Percentiles rank a stretch among this genome's conserved stretches.
phyloP scores from a whole-genome alignment of 768 basidiomycete genomes.

The Filobasidium wieringae region DNA sequence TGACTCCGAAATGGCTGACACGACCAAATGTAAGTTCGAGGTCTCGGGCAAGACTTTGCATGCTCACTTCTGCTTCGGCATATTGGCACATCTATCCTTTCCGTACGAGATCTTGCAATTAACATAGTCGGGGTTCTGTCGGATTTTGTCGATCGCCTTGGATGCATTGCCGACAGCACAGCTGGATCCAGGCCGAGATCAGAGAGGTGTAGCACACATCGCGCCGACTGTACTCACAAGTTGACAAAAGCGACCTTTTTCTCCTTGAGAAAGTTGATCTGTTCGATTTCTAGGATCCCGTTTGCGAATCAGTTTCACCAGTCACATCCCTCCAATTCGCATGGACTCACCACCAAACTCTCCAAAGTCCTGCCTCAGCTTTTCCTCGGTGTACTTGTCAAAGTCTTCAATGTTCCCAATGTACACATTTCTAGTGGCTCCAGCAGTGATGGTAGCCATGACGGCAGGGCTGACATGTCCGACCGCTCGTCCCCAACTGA shows the following conservation, averaged over 20 bases:
- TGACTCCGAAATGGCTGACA: slow-evolving; percentile 2
- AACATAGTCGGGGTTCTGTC: slow-evolving; percentile 73
- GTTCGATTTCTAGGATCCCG: slow-evolving; percentile 61
- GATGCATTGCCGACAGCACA: slow-evolving; percentile 90
- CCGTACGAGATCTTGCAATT: slow-evolving; percentile 85
- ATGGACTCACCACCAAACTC: slow-evolving; percentile 56
- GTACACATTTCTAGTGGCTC: slow-evolving; percentile 93
- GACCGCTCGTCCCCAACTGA: slow-evolving; percentile 96
- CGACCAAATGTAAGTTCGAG: neutral
- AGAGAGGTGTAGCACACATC: neutral
- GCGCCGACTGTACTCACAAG: slow-evolving; percentile 25
- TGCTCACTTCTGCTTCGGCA: slow-evolving; percentile 43
- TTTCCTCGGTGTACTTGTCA: slow-evolving; percentile 78
- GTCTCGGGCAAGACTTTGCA: neutral
- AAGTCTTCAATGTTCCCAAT: slow-evolving; percentile 93
- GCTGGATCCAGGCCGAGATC: slow-evolving; percentile 55
- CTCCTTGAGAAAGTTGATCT: slow-evolving; percentile 88
- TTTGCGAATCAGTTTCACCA: too few species aligned
- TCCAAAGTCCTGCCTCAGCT: slow-evolving; percentile 81
- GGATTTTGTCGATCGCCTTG: slow-evolving; percentile 95
- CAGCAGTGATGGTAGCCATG: slow-evolving; percentile 69
- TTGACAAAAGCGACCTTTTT: slow-evolving; percentile 65
- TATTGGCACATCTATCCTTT: slow-evolving; percentile 90
- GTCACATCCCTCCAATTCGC: too few species aligned
- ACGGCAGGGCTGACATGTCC: slow-evolving; percentile 73